These are phyloP conservation scores for Kappamyces sp. DNA, from an alignment of 192 early-diverging fungal genomes.

Conservation along the genomic window DNA sequence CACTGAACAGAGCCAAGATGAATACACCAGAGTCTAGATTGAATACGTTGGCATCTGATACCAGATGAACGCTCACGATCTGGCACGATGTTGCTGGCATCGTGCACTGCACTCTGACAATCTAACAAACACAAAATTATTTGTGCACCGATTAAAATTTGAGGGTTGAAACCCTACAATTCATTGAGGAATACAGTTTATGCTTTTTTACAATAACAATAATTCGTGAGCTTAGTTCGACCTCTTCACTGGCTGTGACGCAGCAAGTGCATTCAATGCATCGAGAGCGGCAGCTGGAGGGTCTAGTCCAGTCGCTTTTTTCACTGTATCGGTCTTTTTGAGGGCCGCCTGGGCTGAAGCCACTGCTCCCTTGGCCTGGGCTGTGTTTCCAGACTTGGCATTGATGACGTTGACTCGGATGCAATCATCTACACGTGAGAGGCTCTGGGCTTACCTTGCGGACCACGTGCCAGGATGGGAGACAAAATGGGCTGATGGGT, in stretches of 20 bases:
- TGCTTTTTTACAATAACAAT: constrained; percentile 21
- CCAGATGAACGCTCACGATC: too few species aligned
- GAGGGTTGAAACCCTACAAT: too few species aligned
- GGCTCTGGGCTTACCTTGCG: constrained; percentile 13
- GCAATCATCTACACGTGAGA: constrained; percentile 26
- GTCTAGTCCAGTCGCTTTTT: not conserved
- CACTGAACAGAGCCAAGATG: too few species aligned
- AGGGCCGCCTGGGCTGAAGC: constrained; percentile 14
- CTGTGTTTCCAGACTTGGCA: not conserved
- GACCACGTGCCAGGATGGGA: constrained; percentile 38
- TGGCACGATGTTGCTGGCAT: too few species aligned
- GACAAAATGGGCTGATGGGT: constrained; percentile 35
- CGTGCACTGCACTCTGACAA: too few species aligned
- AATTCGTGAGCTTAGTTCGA: constrained; percentile 12
- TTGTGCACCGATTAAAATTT: too few species aligned
- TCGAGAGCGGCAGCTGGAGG: not conserved
- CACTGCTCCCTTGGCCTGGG: constrained; percentile 9
- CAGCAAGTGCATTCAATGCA: not conserved
- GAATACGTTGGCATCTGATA: too few species aligned
- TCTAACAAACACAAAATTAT: too few species aligned
- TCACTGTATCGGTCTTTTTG: constrained; percentile 1
- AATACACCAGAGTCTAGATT: too few species aligned
- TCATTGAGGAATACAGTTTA: too few species aligned
- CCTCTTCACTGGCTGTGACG: constrained; percentile 3
- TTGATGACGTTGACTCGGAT: constrained; percentile 30